These are phyloP conservation scores for Hemisphaericaspora subhashii DNA, from an alignment of 1,139 yeast genomes.

Conservation along the genomic window DNA sequence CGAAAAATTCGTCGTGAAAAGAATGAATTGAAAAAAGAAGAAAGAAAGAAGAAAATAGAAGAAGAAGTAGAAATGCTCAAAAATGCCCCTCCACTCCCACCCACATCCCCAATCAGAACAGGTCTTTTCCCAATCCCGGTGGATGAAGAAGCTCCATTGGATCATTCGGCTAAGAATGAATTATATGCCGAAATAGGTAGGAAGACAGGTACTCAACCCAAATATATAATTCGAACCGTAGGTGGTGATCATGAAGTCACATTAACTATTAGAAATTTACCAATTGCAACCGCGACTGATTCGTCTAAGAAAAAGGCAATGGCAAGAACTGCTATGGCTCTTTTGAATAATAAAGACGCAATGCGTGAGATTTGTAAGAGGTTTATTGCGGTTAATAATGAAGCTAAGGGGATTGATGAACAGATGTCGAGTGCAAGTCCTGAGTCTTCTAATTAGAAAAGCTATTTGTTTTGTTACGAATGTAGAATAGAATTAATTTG, in stretches of 20 bases:
- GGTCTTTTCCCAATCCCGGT: constrained; percentile 29
- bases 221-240: constrained; percentile 34
- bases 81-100: constrained; percentile 7
- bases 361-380: constrained; percentile 21
- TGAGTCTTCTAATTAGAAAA: too few species aligned
- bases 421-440: neutral
- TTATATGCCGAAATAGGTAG: constrained; percentile 46
- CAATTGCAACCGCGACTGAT: constrained; percentile 41
- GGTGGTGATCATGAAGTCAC: constrained; percentile 36
- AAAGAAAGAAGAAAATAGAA: constrained; percentile 8
- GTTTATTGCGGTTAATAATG: constrained; percentile 1
- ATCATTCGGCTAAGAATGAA: constrained; percentile 40
- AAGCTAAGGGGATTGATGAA: neutral
- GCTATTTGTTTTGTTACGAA: too few species aligned
- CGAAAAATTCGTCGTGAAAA: constrained; percentile 10
- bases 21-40: constrained; percentile 6
- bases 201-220: constrained; percentile 40
- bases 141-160: constrained; percentile 25
- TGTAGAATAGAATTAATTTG: too few species aligned
- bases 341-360: constrained; percentile 34
- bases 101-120: constrained; percentile 15
- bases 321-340: constrained; percentile 48
- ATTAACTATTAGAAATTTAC: constrained; percentile 35
- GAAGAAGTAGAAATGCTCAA: constrained; percentile 26
- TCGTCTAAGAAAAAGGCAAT: constrained; percentile 46